Evolutionary conservation across 495 filamentous ascomycete genomes (phyloP).

Genomic region (Lepraria neglecta): DNA sequence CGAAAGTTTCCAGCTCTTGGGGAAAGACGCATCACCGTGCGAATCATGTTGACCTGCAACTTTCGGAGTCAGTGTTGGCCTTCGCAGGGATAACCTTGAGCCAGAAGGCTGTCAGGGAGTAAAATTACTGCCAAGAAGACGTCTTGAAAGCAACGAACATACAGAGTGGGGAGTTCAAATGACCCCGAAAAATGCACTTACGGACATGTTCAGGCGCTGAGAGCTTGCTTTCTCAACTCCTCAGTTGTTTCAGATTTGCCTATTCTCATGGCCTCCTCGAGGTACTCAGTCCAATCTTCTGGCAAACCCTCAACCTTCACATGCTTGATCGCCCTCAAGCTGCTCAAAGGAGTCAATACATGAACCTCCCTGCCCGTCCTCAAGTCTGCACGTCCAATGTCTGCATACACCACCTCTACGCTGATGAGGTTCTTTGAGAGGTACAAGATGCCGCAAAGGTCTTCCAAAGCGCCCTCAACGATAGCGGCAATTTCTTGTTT

Average conservation of each 20-base stretch:
- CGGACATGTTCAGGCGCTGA: no score
- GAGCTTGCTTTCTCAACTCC: neutral
- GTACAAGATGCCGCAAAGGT: conserved; percentile 4
- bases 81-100: no score
- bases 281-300: neutral
- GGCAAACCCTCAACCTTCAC: neutral
- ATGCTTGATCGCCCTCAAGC: neutral
- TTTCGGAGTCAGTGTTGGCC: no score
- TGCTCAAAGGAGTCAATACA: neutral
- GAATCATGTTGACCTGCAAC: no score
- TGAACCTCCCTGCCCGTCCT: neutral
- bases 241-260: neutral
- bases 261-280: neutral
- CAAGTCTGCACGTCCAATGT: neutral
- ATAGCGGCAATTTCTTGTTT: neutral
- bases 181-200: no score
- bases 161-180: no score
- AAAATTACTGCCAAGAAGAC: no score
- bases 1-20: no score
- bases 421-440: neutral
- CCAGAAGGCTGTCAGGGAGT: no score
- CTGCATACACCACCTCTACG: neutral
- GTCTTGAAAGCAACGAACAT: no score
- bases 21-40: no score
- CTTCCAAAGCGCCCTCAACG: neutral